Percentiles rank a stretch among this genome's conserved stretches.
phyloP scores from a whole-genome alignment of 306 rosid genomes.

The Cyamopsis tetragonoloba region DNA sequence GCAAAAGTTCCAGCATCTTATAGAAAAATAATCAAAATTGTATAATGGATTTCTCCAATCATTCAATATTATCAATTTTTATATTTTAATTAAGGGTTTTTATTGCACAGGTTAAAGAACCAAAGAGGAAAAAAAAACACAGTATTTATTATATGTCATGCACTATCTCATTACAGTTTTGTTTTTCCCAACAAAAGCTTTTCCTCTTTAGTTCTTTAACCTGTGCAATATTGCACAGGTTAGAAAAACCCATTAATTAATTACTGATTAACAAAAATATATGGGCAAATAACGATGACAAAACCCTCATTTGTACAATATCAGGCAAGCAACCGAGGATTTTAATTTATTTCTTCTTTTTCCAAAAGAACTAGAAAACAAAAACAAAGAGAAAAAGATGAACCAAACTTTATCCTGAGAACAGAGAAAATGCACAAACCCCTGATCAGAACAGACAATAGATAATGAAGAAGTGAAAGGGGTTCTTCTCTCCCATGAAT shows the following conservation, averaged over 20 bases:
- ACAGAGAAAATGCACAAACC: constrained; percentile 14
- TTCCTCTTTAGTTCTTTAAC: too few relatives aligned
- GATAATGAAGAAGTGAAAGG: background rate
- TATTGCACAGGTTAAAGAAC: too few relatives aligned
- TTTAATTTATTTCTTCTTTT: background rate
- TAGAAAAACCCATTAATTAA: too few relatives aligned
- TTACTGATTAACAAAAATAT: background rate
- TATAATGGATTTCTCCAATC: background rate
- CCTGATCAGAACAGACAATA: constrained; percentile 30
- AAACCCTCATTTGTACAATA: constrained; percentile 8
- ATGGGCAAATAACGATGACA: background rate
- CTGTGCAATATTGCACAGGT: too few relatives aligned
- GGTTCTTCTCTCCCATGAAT: background rate
- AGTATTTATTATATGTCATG: too few relatives aligned
- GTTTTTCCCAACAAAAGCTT: too few relatives aligned
- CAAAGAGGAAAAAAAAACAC: too few relatives aligned
- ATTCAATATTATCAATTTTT: background rate
- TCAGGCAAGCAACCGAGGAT: background rate
- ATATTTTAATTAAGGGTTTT: too few relatives aligned
- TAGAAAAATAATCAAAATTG: background rate
- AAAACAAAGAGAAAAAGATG: too few relatives aligned
- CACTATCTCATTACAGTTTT: too few relatives aligned
- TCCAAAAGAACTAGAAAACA: background rate
- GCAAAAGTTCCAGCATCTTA: background rate
- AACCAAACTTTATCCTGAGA: constrained; percentile 7